phyloP scores from a whole-genome alignment of 1,284 basidiomycete genomes.

The Hemileia vastatrix region DNA sequence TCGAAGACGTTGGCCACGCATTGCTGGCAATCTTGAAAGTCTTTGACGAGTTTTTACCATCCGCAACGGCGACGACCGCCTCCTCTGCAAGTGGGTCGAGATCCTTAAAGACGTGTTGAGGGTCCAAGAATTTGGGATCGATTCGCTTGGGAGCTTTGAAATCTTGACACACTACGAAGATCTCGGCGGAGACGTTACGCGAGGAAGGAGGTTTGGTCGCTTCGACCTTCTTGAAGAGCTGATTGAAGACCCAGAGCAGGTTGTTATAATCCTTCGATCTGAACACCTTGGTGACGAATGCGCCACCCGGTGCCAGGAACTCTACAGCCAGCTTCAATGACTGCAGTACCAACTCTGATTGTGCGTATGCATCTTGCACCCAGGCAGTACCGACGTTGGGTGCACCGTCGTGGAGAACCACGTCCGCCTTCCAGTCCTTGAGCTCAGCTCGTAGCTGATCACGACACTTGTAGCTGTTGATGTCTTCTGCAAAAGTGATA shows the following conservation, averaged over 20 bases:
- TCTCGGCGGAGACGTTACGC: conserved; percentile 96
- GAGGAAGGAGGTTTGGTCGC: conserved; percentile 98
- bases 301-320: conserved; percentile 84
- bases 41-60: no score
- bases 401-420: conserved; percentile 98
- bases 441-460: conserved; percentile 74
- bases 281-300: conserved; percentile 98
- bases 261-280: conserved; percentile 97
- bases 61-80: no score
- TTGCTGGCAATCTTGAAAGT: conserved; percentile 54
- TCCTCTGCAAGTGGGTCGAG: conserved; percentile 47
- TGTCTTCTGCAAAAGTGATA: conserved; percentile 85
- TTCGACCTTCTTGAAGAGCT: conserved; percentile 91
- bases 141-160: conserved; percentile 91
- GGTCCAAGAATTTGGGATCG: conserved; percentile 96
- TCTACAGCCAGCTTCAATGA: conserved; percentile 93
- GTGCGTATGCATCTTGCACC: conserved; percentile 96
- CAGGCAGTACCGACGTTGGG: conserved; percentile 98
- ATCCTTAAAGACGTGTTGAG: conserved; percentile 96
- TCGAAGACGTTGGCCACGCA: conserved; percentile 70
- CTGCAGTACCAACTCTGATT: conserved; percentile 93
- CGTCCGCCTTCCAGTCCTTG: conserved; percentile 99
- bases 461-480: conserved; percentile 84
- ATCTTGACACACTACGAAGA: conserved; percentile 95
- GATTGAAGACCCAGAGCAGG: conserved; percentile 97